Evolutionary conservation across 495 filamentous ascomycete genomes (phyloP).

Genomic region (Daldinia vernicosa): DNA sequence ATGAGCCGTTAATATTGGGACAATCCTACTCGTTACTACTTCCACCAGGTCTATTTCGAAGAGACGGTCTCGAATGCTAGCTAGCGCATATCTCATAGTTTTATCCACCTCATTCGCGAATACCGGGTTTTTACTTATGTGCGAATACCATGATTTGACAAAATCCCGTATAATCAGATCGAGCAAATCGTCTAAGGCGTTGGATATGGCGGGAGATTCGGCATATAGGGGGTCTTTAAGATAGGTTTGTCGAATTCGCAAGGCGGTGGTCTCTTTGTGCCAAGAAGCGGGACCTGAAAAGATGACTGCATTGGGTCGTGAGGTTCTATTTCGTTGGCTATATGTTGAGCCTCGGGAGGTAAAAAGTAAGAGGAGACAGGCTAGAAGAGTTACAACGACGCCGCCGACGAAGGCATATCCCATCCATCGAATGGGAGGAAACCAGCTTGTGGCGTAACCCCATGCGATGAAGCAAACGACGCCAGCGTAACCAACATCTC

Average conservation of each 20-base stretch:
- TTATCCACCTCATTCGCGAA: constrained; percentile 89
- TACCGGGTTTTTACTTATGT: constrained; percentile 80
- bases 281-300: constrained; percentile 73
- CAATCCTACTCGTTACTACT: constrained; percentile 77
- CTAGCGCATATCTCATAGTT: constrained; percentile 76
- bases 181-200: constrained; percentile 81
- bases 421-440: constrained; percentile 79
- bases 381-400: constrained; percentile 60
- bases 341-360: constrained; percentile 65
- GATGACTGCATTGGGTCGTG: constrained; percentile 59
- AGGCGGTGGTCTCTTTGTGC: constrained; percentile 70
- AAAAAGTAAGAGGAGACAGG: constrained; percentile 62
- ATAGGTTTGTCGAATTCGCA: constrained; percentile 63
- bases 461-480: constrained; percentile 82
- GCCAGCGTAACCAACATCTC: constrained; percentile 75
- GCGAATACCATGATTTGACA: constrained; percentile 85
- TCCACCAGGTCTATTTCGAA: constrained; percentile 80
- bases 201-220: constrained; percentile 80
- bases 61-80: constrained; percentile 72
- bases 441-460: constrained; percentile 82
- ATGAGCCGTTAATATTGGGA: constrained; percentile 91
- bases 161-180: constrained; percentile 83
- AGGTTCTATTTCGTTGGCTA: constrained; percentile 48
- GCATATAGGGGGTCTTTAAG: constrained; percentile 72
- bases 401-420: constrained; percentile 82